Conservation (phyloP, 176 grass and related monocot genomes). For the Otatea glauca region DNA sequence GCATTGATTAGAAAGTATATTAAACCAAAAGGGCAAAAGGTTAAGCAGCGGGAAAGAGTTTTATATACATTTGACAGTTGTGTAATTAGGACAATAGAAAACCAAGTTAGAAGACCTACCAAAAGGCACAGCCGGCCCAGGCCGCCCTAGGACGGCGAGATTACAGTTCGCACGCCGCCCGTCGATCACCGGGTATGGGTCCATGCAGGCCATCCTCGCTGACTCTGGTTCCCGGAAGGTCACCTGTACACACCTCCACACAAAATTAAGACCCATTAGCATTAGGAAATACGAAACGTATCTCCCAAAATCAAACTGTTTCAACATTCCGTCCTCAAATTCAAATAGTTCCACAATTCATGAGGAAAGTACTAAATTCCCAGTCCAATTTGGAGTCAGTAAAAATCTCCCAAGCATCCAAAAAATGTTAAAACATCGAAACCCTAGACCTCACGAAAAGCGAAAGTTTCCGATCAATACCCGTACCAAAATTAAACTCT, state of each 20-base stretch:
- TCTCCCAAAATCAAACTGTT: not conserved
- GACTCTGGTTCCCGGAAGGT: slow-evolving; percentile 71
- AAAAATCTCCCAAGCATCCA: not conserved
- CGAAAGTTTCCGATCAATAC: not conserved
- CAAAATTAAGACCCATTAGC: slow-evolving; percentile 23
- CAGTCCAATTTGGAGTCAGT: not conserved
- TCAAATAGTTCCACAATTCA: not conserved
- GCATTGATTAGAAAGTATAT: slow-evolving; percentile 21
- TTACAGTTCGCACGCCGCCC: slow-evolving; percentile 78
- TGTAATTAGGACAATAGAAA: slow-evolving; percentile 2
- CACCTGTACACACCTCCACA: slow-evolving; percentile 47
- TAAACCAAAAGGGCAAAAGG: not conserved
- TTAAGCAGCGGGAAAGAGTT: not conserved
- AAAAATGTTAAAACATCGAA: not conserved
- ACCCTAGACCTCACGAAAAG: not conserved
- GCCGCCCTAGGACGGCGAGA: slow-evolving; percentile 68
- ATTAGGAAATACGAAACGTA: not conserved
- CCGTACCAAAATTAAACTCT: not conserved
- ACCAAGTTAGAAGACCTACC: slow-evolving; percentile 49
- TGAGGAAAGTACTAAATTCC: not conserved
- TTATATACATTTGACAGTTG: slow-evolving; percentile 8
- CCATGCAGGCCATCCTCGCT: slow-evolving; percentile 64
- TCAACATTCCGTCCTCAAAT: not conserved
- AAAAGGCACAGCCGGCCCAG: slow-evolving; percentile 61
- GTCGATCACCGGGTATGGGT: slow-evolving; percentile 68